phyloP scores from a whole-genome alignment of 352 stramenopile genomes.

The Peronospora destructor region DNA sequence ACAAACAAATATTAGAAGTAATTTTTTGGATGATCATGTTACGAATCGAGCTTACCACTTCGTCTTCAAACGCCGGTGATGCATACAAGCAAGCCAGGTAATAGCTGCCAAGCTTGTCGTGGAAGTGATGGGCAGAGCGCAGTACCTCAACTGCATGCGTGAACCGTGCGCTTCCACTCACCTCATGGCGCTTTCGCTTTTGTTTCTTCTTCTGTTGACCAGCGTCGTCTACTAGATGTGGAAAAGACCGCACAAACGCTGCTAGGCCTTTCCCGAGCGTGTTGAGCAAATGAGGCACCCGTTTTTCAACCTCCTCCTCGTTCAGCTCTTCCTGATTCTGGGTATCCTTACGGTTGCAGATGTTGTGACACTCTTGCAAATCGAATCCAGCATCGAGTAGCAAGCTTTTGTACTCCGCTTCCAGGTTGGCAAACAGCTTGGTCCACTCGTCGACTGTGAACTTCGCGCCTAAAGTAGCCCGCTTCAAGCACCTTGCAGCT shows the following conservation, averaged over 20 bases:
- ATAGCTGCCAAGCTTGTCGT: constrained; percentile 80
- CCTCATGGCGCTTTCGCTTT: constrained; percentile 20
- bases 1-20: background rate
- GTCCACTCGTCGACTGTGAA: constrained; percentile 28
- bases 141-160: constrained; percentile 57
- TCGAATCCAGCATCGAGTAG: constrained; percentile 40
- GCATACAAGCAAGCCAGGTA: constrained; percentile 65
- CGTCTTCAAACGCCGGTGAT: constrained; percentile 41
- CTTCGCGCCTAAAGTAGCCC: constrained; percentile 8
- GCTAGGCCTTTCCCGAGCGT: constrained; percentile 51
- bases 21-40: background rate
- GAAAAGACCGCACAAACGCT: constrained; percentile 34
- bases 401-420: constrained; percentile 34
- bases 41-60: constrained; percentile 28
- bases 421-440: constrained; percentile 37
- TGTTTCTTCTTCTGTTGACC: constrained; percentile 14
- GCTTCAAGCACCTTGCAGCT: constrained; percentile 33
- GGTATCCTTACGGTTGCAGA: constrained; percentile 60
- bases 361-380: constrained; percentile 53
- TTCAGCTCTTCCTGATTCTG: constrained; percentile 49
- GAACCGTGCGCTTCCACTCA: constrained; percentile 19
- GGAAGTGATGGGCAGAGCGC: constrained; percentile 64
- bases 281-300: constrained; percentile 60
- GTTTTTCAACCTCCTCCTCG: constrained; percentile 56
- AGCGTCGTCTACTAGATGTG: constrained; percentile 1